Evolutionary conservation across 805 yeast species (phyloP), one percentile per base, ranked within the genome.

Genomic region (Zygosaccharomyces bailii): DNA sequence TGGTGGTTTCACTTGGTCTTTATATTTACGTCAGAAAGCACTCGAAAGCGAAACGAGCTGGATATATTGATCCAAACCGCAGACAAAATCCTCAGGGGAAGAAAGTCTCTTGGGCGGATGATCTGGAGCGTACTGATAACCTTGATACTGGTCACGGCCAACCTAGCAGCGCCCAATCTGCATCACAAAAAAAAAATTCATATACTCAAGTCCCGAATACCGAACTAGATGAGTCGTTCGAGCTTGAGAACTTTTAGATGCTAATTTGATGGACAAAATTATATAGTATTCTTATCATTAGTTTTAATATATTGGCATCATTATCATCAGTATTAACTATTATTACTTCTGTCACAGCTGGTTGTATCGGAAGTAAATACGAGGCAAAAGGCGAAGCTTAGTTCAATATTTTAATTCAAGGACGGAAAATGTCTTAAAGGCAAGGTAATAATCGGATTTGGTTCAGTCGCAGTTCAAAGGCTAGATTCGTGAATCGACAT

Each of bases 81-180:
- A 53, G 53, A 44, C 54, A 49, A 30, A 23, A 42, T 9, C 29
- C 53, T 29, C 39, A 42, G 2, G 60, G 58, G 37, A 67, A 67
- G 47, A 57, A 63, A 5, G 71, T 67, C 2, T 63, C 70, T 3
- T 65, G 71, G 69, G 70, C 70, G 1, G 70, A 66, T 48, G 67
- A 61, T 32, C 44, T 60, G 13, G 64, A 56, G 42, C 51, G 50
- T 8, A 53, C 52, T 1, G 23, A 48, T 13, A 54, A 48, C 18
- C 45, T 49, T 23, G 59, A 51, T n/a, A 31, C 46, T 24, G 51
- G 48, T 10, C 34, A 45, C 17, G 33, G 43, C 13, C 39, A 30
- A 20, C 34, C 42, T 10, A 25, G 42, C 11, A 42, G 39, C 5
- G 21, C 44, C 3, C 33, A 13, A 8, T 34, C 41, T 5, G 50